These are phyloP conservation scores for Canariomyces notabilis DNA, from an alignment of 2,329 filamentous ascomycete genomes.

Conservation along the genomic window DNA sequence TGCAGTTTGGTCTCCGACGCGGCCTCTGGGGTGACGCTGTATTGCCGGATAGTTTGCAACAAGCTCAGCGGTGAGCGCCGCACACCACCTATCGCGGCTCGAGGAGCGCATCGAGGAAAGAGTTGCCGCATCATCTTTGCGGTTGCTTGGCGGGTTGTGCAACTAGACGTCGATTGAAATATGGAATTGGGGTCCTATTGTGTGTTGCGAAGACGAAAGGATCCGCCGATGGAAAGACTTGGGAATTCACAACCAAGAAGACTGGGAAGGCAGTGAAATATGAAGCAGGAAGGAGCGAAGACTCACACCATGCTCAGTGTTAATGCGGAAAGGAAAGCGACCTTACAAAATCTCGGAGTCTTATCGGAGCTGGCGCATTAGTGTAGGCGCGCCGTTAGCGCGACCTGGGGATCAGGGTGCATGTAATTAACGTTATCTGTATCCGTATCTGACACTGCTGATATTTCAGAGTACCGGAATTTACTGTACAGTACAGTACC, in stretches of 20 bases:
- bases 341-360: conserved; percentile 22
- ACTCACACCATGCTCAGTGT: background rate
- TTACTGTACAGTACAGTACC: no score
- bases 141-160: background rate
- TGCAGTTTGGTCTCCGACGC: conserved; percentile 51
- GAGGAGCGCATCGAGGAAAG: conserved; percentile 30
- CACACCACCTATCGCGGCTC: conserved; percentile 27
- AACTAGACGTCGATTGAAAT: background rate
- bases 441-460: no score
- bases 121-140: conserved; percentile 37
- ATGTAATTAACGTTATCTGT: no score
- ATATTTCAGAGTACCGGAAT: no score
- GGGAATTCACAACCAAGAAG: background rate
- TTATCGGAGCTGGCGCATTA: conserved; percentile 26
- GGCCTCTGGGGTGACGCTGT: conserved; percentile 50
- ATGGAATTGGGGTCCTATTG: background rate
- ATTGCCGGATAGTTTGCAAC: conserved; percentile 37
- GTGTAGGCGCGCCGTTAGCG: background rate
- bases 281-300: background rate
- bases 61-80: conserved; percentile 30
- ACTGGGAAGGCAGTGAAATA: background rate
- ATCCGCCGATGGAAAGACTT: background rate
- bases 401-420: no score
- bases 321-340: no score
- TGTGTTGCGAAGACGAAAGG: background rate